Base-by-base conservation (phyloP, 768 basidiomycete species). In the Collybia mongolica region DNA sequence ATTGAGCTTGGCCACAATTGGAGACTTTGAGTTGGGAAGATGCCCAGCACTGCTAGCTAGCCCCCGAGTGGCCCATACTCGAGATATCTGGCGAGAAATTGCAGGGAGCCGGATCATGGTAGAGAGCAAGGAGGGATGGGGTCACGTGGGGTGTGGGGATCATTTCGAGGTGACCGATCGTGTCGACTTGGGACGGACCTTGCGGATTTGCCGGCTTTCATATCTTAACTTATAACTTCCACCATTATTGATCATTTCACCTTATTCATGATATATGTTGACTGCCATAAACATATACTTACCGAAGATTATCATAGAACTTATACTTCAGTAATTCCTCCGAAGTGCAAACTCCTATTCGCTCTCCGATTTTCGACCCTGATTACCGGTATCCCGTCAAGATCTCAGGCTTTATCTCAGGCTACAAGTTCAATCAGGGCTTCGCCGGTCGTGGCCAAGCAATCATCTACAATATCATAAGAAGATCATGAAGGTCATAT, bases 1-100 rank as follows among this genome's bases (percentile, higher is more conserved):
- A 44, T 83, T 69, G 32, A 90, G 79, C 47, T 78, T 81, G 12
- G 88, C 65, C 6, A 84, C 82, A 38, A 93, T 80, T 15, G 86
- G 84, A 0, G 86, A 86, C 51, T 61, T 65, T 12, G 76, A 70
- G 28, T 69, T 74, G 2, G 74, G 76, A 24, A 79, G 60, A 44
- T 65, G 60, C 9, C 63, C 67, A 2, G 54, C 46, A 51, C 46
- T n/a, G 15, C 40, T 61, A 0, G 60, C 56, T 29, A 63, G 40
- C 23, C 54, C 48, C 48, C 60, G 57, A 23, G 48, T 40, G 6
- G 46, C 43, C 44, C 54, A 54, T 41, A 42, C 58, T 36, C 52
- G 56, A 53, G 53, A 55, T 36, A 58, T 22, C 48, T 32, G 50
- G 52, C 61, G 58, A 55, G 60, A 40, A 51, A 56, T 40, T 58